These are phyloP conservation scores for Kalmusia sp. DNA, from an alignment of 2,329 filamentous ascomycete species.

Conservation along the genomic window DNA sequence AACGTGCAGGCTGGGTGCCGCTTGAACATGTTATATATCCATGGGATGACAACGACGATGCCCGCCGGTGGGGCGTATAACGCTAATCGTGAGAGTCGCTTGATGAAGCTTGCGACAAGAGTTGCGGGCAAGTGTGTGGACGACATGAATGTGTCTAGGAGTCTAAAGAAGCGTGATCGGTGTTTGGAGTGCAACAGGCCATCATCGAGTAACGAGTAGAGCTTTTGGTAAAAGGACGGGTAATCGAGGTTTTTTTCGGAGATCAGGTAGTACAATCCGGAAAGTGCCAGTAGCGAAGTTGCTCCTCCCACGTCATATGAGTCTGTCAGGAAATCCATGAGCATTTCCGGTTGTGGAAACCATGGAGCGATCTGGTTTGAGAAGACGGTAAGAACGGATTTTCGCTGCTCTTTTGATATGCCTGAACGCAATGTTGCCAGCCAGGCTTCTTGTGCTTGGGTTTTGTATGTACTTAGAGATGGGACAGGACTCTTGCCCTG, in stretches of 20 bases:
- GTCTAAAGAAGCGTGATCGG: slow-evolving; percentile 88
- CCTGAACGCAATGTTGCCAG: slow-evolving; percentile 74
- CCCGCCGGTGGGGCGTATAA: slow-evolving; percentile 90
- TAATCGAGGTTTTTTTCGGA: slow-evolving; percentile 95
- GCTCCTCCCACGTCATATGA: slow-evolving; percentile 88
- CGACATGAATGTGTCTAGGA: slow-evolving; percentile 86
- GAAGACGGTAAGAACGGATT: slow-evolving; percentile 77
- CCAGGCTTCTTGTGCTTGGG: slow-evolving; percentile 86
- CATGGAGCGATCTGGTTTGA: slow-evolving; percentile 83
- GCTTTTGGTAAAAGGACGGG: slow-evolving; percentile 88
- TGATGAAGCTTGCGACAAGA: slow-evolving; percentile 94
- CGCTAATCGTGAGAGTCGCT: slow-evolving; percentile 82
- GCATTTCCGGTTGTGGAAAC: slow-evolving; percentile 85
- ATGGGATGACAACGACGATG: slow-evolving; percentile 87
- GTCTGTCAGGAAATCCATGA: slow-evolving; percentile 97
- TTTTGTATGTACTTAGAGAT: slow-evolving; percentile 75
- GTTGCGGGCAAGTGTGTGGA: slow-evolving; percentile 92
- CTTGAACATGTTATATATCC: slow-evolving; percentile 94
- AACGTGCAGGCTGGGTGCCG: slow-evolving; percentile 90
- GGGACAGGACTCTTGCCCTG: slow-evolving; percentile 68
- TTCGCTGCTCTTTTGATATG: slow-evolving; percentile 76
- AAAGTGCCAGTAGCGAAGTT: slow-evolving; percentile 85
- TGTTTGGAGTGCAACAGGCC: slow-evolving; percentile 92
- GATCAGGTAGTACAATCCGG: slow-evolving; percentile 94
- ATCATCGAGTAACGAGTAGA: slow-evolving; percentile 89